Conservation (phyloP, 441 rosid genomes). For the Monsonia emarginata region DNA sequence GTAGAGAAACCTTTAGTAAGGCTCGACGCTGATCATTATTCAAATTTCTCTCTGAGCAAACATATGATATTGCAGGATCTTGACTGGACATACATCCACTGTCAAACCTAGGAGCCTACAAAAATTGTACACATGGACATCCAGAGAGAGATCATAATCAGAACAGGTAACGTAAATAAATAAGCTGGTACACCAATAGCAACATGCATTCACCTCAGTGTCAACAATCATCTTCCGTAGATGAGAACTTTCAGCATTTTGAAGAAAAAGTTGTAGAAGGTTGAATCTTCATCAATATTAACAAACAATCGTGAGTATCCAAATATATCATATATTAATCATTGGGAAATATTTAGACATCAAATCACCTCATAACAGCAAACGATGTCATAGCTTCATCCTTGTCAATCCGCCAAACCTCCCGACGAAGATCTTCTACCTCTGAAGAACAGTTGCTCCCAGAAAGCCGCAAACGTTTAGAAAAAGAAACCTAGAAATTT, state of each 20-base stretch:
- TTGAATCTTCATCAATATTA: conserved; percentile 57
- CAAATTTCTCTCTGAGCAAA: conserved; percentile 77
- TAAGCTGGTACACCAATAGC: not conserved
- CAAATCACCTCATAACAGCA: conserved; percentile 68
- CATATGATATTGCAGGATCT: conserved; percentile 91
- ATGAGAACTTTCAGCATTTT: conserved; percentile 49
- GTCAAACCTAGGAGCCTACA: conserved; percentile 89
- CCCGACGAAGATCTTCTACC: conserved; percentile 39
- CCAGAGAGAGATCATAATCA: not conserved
- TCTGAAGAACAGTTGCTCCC: conserved; percentile 39
- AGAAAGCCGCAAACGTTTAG: conserved; percentile 75
- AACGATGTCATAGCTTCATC: conserved; percentile 71
- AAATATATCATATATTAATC: conserved; percentile 5
- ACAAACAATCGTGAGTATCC: conserved; percentile 10
- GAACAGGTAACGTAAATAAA: conserved; percentile 9
- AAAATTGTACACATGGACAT: conserved; percentile 12
- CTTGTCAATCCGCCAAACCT: conserved; percentile 75
- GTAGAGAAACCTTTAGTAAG: conserved; percentile 63
- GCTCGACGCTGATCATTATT: conserved; percentile 96
- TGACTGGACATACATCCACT: conserved; percentile 82
- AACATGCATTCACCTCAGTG: conserved; percentile 56
- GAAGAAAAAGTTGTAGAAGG: conserved; percentile 69
- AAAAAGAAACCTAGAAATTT: conserved; percentile 56
- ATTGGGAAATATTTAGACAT: not conserved
- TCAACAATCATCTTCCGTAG: conserved; percentile 82